These are phyloP conservation scores for Kodamaea derodonti DNA, from an alignment of 1,139 yeast species.

Conservation along the genomic window DNA sequence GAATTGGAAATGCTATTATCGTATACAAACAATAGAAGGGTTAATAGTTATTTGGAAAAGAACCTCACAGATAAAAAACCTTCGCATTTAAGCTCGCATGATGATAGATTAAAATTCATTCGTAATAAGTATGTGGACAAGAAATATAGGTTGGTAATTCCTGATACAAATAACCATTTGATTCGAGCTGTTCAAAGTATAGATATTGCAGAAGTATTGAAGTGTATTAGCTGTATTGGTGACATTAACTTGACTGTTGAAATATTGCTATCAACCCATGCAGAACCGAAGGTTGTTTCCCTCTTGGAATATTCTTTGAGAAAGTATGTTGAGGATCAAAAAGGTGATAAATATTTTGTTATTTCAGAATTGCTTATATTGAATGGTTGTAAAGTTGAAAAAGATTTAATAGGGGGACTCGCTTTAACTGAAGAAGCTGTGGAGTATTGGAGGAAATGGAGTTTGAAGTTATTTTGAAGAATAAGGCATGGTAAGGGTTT, in stretches of 20 bases:
- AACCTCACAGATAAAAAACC: constrained; percentile 16
- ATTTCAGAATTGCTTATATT: constrained; percentile 68
- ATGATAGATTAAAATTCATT: constrained; percentile 41
- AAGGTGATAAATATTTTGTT: constrained; percentile 43
- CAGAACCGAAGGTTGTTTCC: constrained; percentile 28
- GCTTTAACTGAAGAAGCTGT: constrained; percentile 42
- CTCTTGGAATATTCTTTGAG: constrained; percentile 61
- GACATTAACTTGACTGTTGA: constrained; percentile 39
- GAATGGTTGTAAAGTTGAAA: constrained; percentile 54
- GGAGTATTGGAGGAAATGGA: constrained; percentile 49
- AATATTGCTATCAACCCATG: constrained; percentile 18
- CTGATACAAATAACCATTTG: constrained; percentile 23
- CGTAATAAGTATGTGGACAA: constrained; percentile 47
- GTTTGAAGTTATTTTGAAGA: constrained; percentile 20
- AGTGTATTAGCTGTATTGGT: constrained; percentile 49
- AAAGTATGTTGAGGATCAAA: constrained; percentile 33
- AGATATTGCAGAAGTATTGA: constrained; percentile 43
- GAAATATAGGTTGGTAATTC: constrained; percentile 28
- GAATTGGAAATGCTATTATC: constrained; percentile 39
- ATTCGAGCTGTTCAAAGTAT: constrained; percentile 50
- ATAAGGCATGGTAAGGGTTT: constrained; percentile 5
- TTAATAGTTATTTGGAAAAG: constrained; percentile 38
- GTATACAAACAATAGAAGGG: constrained; percentile 37
- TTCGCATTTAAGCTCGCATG: constrained; percentile 32
- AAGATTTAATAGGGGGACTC: constrained; percentile 21